A percentile compares a stretch with the other conserved stretches of the same genome.
phyloP scores from a whole-genome alignment of 371 early-diverging fungal species.

The Mortierella sp. region DNA sequence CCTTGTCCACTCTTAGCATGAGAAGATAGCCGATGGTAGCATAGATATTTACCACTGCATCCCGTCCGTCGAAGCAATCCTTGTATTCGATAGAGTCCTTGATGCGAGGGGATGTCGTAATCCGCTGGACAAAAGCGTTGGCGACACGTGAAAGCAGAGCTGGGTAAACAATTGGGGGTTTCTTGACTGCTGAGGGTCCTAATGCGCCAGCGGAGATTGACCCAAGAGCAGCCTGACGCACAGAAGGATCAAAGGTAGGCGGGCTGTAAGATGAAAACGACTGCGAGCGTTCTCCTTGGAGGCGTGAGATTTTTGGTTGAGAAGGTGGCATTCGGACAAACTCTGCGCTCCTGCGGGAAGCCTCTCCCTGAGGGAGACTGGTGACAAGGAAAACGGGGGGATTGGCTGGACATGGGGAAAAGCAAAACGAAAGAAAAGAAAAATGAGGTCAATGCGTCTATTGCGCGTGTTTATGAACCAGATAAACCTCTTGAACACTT shows the following conservation, averaged over 20 bases:
- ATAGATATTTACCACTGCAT: constrained; percentile 78
- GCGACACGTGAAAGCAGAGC: constrained; percentile 89
- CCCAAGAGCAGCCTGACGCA: constrained; percentile 38
- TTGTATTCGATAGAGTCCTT: constrained; percentile 88
- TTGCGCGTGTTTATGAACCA: background rate
- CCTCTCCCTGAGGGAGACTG: constrained; percentile 37
- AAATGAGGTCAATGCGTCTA: background rate
- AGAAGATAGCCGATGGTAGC: too few relatives aligned
- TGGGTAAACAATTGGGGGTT: constrained; percentile 74
- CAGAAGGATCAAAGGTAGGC: constrained; percentile 30
- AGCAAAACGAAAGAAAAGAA: background rate
- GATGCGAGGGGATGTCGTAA: constrained; percentile 62
- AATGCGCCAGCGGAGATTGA: constrained; percentile 23
- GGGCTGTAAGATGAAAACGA: constrained; percentile 61
- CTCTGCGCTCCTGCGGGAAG: constrained; percentile 54
- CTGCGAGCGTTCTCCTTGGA: constrained; percentile 61
- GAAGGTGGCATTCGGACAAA: constrained; percentile 45
- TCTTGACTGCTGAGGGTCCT: constrained; percentile 31
- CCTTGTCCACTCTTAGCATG: too few relatives aligned
- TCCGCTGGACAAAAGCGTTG: constrained; percentile 73
- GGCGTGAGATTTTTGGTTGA: constrained; percentile 46
- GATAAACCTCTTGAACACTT: background rate
- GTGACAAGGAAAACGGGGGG: constrained; percentile 55
- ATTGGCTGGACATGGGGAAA: constrained; percentile 30
- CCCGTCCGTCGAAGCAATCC: constrained; percentile 85